A percentile compares a stretch with the other conserved stretches of the same genome.
These are phyloP conservation scores for Canavalia ensiformis DNA, from an alignment of 306 rosid species.

Conservation along the genomic window DNA sequence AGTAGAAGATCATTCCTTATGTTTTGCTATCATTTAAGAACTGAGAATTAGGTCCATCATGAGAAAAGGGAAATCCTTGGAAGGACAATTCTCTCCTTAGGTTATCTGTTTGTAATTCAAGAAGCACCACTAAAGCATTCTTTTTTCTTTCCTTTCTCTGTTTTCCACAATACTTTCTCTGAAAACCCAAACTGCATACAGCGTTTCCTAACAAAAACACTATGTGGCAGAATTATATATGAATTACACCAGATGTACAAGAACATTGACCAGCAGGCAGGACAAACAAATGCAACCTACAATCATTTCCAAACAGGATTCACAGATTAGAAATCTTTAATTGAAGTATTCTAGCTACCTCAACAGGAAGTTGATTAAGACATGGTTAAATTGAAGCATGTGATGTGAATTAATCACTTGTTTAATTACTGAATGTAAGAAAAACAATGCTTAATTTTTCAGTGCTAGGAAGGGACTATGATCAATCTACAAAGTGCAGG, in stretches of 20 bases:
- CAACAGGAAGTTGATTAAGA: background rate
- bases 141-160: background rate
- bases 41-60: background rate
- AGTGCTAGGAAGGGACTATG: background rate
- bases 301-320: constrained; percentile 16
- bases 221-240: constrained; percentile 6
- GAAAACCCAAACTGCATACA: background rate
- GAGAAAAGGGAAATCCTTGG: background rate
- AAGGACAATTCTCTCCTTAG: background rate
- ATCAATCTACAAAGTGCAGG: constrained; percentile 3
- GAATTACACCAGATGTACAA: constrained; percentile 32
- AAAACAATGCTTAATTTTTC: constrained; percentile 16
- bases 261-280: constrained; percentile 18
- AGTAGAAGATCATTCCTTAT: background rate
- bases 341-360: constrained; percentile 8
- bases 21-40: background rate
- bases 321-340: constrained; percentile 1
- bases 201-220: background rate
- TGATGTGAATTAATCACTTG: constrained; percentile 2
- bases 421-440: background rate
- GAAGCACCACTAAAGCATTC: background rate
- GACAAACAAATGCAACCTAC: background rate
- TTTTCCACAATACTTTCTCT: background rate
- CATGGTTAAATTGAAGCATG: background rate
- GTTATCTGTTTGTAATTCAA: background rate